A percentile compares a stretch with the other conserved stretches of the same genome.
phyloP scores from a whole-genome alignment of 495 filamentous ascomycete genomes.

The Bombardia bombarda region DNA sequence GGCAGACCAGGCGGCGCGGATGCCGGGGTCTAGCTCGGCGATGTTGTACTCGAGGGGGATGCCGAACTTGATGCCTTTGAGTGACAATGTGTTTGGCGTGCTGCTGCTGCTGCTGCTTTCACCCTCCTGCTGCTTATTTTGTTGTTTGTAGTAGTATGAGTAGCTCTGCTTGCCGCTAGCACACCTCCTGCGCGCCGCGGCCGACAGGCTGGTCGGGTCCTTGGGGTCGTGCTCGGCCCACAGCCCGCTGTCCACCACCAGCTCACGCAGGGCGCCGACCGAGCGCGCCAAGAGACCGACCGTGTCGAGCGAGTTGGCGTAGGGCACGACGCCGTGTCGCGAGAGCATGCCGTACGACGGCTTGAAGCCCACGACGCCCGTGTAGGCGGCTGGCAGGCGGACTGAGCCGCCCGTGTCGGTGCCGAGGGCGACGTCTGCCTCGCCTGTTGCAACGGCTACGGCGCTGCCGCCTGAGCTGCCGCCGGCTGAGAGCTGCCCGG shows the following conservation, averaged over 20 bases:
- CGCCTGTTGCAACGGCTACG: constrained; percentile 64
- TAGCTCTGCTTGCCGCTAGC: constrained; percentile 36
- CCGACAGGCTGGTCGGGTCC: constrained; percentile 70
- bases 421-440: constrained; percentile 73
- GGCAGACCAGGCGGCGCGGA: constrained; percentile 61
- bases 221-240: constrained; percentile 51
- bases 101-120: background rate
- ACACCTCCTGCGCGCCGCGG: constrained; percentile 44
- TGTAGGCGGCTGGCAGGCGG: constrained; percentile 85
- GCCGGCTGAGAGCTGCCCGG: constrained; percentile 61
- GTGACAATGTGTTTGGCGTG: constrained; percentile 14
- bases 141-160: constrained; percentile 5
- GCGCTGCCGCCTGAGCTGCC: constrained; percentile 95
- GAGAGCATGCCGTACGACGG: constrained; percentile 65
- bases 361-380: constrained; percentile 82
- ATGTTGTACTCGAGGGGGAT: constrained; percentile 86
- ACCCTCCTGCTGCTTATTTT: constrained; percentile 9
- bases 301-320: constrained; percentile 93
- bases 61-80: constrained; percentile 50
- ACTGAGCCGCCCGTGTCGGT: constrained; percentile 96
- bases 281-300: constrained; percentile 67
- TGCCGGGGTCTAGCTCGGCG: constrained; percentile 55
- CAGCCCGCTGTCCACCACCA: constrained; percentile 45
- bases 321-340: constrained; percentile 85
- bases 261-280: constrained; percentile 37